These are phyloP conservation scores for Citrus sinensis DNA, from an alignment of 345 rosid genomes.

Conservation along the genomic window DNA sequence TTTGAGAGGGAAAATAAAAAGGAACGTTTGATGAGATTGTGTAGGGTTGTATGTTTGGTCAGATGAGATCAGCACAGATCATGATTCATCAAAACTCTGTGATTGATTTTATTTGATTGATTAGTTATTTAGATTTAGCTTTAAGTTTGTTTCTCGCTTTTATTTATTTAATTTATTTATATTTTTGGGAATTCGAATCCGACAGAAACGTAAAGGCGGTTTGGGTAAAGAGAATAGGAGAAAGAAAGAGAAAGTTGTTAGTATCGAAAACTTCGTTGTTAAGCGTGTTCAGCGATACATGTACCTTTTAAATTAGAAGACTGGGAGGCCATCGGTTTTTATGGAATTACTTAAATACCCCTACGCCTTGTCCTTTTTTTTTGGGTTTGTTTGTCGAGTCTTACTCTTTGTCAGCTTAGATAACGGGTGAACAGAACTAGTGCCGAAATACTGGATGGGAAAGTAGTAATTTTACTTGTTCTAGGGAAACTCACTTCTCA, in stretches of 20 bases:
- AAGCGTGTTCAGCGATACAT: neutral
- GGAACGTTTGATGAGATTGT: neutral
- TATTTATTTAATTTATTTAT: neutral
- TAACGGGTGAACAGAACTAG: too few relatives aligned
- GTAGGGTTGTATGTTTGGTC: neutral
- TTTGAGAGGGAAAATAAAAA: conserved; percentile 9
- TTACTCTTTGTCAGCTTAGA: too few relatives aligned
- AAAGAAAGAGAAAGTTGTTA: neutral
- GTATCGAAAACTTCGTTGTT: conserved; percentile 13
- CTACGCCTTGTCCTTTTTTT: neutral
- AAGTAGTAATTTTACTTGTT: neutral
- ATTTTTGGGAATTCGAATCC: neutral
- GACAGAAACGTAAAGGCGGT: conserved; percentile 17
- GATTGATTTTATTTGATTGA: neutral
- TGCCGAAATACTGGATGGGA: neutral
- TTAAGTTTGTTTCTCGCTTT: neutral
- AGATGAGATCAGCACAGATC: neutral
- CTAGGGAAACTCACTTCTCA: neutral
- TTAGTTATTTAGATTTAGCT: neutral
- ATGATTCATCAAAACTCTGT: neutral
- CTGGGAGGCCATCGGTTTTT: neutral
- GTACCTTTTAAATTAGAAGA: neutral
- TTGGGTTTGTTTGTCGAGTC: too few relatives aligned
- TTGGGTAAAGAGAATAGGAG: neutral
- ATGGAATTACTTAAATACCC: neutral